phyloP scores from a whole-genome alignment of 805 yeast species.

The Maudiozyma pseudohumilis region DNA sequence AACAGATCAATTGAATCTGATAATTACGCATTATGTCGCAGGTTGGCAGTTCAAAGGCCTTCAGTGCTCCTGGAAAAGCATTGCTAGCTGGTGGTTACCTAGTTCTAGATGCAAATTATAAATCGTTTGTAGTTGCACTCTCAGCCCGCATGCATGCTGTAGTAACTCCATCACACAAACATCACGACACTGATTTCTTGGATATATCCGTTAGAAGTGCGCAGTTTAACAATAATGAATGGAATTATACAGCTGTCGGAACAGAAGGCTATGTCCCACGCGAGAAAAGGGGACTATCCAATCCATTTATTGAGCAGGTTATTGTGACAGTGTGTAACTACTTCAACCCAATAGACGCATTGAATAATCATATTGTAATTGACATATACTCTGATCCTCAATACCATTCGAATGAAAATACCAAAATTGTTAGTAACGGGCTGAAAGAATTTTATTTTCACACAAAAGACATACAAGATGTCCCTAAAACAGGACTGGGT shows the following conservation, averaged over 20 bases:
- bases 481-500: slow-evolving; percentile 91
- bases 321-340: slow-evolving; percentile 48
- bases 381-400: slow-evolving; percentile 77
- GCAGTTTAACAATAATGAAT: slow-evolving; percentile 61
- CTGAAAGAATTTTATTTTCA: slow-evolving; percentile 50
- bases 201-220: slow-evolving; percentile 52
- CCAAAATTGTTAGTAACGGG: slow-evolving; percentile 30
- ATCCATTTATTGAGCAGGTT: slow-evolving; percentile 70
- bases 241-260: slow-evolving; percentile 42
- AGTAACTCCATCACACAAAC: slow-evolving; percentile 19
- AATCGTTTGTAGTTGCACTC: slow-evolving; percentile 75
- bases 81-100: slow-evolving; percentile 89
- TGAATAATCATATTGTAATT: slow-evolving; percentile 34
- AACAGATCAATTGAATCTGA: no score
- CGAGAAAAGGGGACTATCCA: slow-evolving; percentile 32
- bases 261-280: slow-evolving; percentile 12
- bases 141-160: slow-evolving; percentile 85
- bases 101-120: slow-evolving; percentile 68
- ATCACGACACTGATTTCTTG: slow-evolving; percentile 8
- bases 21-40: no score
- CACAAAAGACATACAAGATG: slow-evolving; percentile 46
- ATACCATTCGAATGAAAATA: slow-evolving; percentile 67
- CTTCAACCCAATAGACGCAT: slow-evolving; percentile 28
- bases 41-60: slow-evolving; percentile 38
- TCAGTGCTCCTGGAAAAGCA: slow-evolving; percentile 95